Conservation (phyloP, 139 green algal species). For the Pseudopediastrum boryanum region DNA sequence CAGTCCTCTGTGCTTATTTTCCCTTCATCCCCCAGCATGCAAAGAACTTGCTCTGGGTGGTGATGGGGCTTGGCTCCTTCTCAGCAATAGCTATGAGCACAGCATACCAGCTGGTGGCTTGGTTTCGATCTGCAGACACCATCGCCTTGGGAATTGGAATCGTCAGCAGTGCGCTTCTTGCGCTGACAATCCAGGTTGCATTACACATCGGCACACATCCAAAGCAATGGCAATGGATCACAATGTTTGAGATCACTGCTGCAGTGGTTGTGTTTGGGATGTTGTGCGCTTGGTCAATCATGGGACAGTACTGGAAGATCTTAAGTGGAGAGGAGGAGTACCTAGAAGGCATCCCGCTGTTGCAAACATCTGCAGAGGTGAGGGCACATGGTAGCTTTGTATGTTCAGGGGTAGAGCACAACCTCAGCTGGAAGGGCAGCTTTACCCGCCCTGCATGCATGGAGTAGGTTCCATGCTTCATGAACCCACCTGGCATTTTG, state of each 20-base stretch:
- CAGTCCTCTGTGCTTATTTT: conserved; percentile 39
- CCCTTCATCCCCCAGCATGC: conserved; percentile 55
- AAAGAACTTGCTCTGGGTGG: conserved; percentile 51
- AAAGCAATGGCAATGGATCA: conserved; percentile 50
- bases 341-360: conserved; percentile 4
- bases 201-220: conserved; percentile 28
- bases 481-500: too few species aligned
- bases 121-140: conserved; percentile 71
- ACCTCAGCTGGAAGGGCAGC: too few species aligned
- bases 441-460: too few species aligned
- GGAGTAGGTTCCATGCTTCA: too few species aligned
- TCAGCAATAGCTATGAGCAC: conserved; percentile 75
- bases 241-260: conserved; percentile 65
- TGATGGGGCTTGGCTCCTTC: conserved; percentile 64
- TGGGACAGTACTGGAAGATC: conserved; percentile 40
- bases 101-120: conserved; percentile 76
- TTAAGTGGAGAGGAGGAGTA: conserved; percentile 26
- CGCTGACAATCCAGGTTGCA: conserved; percentile 65
- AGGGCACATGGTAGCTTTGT: not conserved
- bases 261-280: conserved; percentile 30
- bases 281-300: conserved; percentile 14
- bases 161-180: conserved; percentile 57
- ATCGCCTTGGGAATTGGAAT: conserved; percentile 75
- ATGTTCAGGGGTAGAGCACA: too few species aligned
- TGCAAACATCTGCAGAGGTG: not conserved